Percentiles rank a stretch among this genome's conserved stretches.
Evolutionary conservation across 2,329 filamentous ascomycete species (phyloP).

Genomic region (Monascus ruber): DNA sequence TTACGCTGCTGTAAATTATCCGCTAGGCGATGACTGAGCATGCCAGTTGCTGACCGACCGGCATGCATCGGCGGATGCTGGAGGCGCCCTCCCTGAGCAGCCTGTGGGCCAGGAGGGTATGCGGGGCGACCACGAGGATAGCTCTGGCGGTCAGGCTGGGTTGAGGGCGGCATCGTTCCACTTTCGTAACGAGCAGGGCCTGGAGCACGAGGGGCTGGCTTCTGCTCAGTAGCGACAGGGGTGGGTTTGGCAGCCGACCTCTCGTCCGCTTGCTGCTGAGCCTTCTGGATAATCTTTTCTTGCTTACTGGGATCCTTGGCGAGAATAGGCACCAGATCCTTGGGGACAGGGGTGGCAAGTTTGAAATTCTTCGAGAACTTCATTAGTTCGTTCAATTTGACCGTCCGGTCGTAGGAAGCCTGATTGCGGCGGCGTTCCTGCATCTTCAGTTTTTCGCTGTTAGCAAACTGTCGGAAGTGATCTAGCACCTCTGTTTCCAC

Average conservation of each 20-base stretch:
- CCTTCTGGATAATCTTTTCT: constrained; percentile 81
- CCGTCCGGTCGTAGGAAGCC: constrained; percentile 64
- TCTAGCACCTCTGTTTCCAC: constrained; percentile 51
- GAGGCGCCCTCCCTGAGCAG: constrained; percentile 27
- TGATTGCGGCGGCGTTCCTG: constrained; percentile 46
- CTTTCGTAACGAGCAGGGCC: constrained; percentile 38
- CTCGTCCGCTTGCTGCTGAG: constrained; percentile 60
- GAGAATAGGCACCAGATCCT: constrained; percentile 84
- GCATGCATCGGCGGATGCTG: constrained; percentile 33
- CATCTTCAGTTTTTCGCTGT: constrained; percentile 49
- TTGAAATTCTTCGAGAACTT: constrained; percentile 94
- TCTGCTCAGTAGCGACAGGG: constrained; percentile 39
- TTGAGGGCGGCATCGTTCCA: constrained; percentile 21
- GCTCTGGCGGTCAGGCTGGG: constrained; percentile 37
- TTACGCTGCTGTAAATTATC: constrained; percentile 44
- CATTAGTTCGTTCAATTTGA: constrained; percentile 87
- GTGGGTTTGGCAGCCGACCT: constrained; percentile 36
- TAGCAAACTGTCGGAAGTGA: constrained; percentile 54
- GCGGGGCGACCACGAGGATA: constrained; percentile 36
- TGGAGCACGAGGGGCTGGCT: constrained; percentile 35
- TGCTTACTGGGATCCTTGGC: constrained; percentile 96
- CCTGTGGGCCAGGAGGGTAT: constrained; percentile 35
- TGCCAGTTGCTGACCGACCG: constrained; percentile 31
- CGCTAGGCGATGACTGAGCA: constrained; percentile 40
- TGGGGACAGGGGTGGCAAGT: constrained; percentile 80